Conservation (phyloP, 495 filamentous ascomycete genomes). For the Penicillium roqueforti region DNA sequence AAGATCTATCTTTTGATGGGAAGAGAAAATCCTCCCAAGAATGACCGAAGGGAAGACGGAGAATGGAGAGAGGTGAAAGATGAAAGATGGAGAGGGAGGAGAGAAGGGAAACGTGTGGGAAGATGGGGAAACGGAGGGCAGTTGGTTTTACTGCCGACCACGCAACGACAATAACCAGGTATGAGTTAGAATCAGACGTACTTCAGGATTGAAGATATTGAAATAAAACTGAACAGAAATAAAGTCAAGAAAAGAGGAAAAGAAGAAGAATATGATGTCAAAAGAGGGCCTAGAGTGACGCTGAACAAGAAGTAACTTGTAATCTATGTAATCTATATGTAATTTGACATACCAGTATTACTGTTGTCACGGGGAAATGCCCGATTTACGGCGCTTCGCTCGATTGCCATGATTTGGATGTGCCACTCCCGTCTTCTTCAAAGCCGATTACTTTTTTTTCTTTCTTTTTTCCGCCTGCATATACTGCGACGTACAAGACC, state of each 20-base stretch:
- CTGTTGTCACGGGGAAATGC: not conserved
- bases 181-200: not conserved
- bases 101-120: not conserved
- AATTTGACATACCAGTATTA: constrained; percentile 3
- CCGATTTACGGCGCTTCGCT: constrained; percentile 20
- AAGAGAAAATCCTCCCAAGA: not conserved
- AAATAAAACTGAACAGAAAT: not conserved
- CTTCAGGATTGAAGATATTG: not conserved
- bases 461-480: not conserved
- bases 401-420: not conserved
- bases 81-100: constrained; percentile 1
- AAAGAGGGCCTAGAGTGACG: not conserved
- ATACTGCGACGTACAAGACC: not conserved
- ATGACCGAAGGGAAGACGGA: not conserved
- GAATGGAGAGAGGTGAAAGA: not conserved
- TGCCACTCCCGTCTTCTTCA: not conserved
- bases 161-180: not conserved
- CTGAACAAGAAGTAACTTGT: not conserved
- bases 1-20: constrained; percentile 8
- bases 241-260: not conserved
- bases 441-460: not conserved
- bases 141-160: constrained; percentile 3
- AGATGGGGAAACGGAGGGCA: constrained; percentile 4
- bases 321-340: constrained; percentile 3
- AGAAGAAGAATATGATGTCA: constrained; percentile 1